Percentiles rank a stretch among this genome's conserved stretches.
These are phyloP conservation scores for Colletotrichum gloeosporioides DNA, from an alignment of 2,329 filamentous ascomycete genomes.

Conservation along the genomic window DNA sequence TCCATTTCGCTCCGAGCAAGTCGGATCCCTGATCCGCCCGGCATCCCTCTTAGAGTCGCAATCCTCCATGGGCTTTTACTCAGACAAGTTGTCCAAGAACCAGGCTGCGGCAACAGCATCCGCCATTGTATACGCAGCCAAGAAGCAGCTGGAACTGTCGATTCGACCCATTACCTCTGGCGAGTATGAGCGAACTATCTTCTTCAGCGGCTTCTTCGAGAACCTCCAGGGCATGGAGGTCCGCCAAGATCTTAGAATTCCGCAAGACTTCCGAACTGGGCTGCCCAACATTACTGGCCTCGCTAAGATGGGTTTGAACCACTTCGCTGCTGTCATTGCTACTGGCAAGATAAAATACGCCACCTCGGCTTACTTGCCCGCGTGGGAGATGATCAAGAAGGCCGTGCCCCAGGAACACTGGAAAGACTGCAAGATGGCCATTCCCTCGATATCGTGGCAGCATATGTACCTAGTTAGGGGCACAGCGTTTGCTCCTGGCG, in stretches of 20 bases:
- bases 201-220: slow-evolving; percentile 55
- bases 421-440: slow-evolving; percentile 57
- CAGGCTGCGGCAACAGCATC: slow-evolving; percentile 57
- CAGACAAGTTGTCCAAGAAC: slow-evolving; percentile 37
- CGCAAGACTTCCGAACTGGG: neutral
- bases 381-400: slow-evolving; percentile 52
- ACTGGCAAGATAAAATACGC: slow-evolving; percentile 51
- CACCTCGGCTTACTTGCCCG: slow-evolving; percentile 51
- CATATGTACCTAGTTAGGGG: slow-evolving; percentile 29
- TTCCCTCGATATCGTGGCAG: slow-evolving; percentile 58
- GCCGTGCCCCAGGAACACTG: slow-evolving; percentile 51
- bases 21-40: slow-evolving; percentile 74
- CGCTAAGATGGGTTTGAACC: neutral
- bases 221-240: slow-evolving; percentile 33
- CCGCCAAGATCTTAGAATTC: neutral
- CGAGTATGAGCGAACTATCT: slow-evolving; percentile 65
- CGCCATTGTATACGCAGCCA: slow-evolving; percentile 69
- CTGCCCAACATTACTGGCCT: neutral
- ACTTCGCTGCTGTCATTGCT: slow-evolving; percentile 46
- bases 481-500: slow-evolving; percentile 24
- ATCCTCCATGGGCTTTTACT: neutral
- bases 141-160: slow-evolving; percentile 67
- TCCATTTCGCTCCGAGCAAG: slow-evolving; percentile 75
- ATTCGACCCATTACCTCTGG: slow-evolving; percentile 71
- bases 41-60: slow-evolving; percentile 57